Conservation (phyloP, 2,329 filamentous ascomycete genomes). For the Colletotrichum falcatum region DNA sequence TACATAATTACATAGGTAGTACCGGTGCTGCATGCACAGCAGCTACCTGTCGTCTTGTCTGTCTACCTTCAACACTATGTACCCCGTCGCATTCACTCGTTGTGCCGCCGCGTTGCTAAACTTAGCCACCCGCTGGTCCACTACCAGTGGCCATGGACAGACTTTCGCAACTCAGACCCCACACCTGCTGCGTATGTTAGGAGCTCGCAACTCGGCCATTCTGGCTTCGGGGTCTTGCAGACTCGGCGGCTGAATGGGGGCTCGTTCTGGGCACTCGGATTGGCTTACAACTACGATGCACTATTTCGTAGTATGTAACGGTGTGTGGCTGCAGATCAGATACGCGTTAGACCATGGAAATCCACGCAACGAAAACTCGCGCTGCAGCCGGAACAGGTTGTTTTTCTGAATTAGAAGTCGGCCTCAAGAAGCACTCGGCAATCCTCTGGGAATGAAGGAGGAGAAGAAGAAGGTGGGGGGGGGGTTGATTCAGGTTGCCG, state of each 20-base stretch:
- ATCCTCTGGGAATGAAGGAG: no score
- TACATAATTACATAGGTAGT: no score
- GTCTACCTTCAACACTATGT: background rate
- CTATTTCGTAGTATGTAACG: background rate
- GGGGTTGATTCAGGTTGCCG: background rate
- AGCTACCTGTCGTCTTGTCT: background rate
- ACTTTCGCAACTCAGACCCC: background rate
- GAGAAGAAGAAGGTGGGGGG: background rate
- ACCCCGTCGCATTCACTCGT: background rate
- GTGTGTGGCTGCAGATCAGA: background rate
- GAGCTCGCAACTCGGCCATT: background rate
- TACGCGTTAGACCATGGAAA: background rate
- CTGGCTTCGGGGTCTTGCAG: background rate
- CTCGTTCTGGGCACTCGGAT: background rate
- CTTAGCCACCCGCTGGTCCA: conserved; percentile 32
- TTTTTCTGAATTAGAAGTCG: background rate
- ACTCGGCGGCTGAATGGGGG: conserved; percentile 15
- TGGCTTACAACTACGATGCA: no score
- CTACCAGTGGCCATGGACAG: conserved; percentile 3
- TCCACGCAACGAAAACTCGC: background rate
- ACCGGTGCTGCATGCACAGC: background rate
- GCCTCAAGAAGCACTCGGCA: no score
- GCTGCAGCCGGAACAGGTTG: background rate
- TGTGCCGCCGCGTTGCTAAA: conserved; percentile 27
- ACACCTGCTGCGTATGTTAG: background rate